phyloP scores from a whole-genome alignment of 148 eudicot species.

The Chenopodium formosanum region DNA sequence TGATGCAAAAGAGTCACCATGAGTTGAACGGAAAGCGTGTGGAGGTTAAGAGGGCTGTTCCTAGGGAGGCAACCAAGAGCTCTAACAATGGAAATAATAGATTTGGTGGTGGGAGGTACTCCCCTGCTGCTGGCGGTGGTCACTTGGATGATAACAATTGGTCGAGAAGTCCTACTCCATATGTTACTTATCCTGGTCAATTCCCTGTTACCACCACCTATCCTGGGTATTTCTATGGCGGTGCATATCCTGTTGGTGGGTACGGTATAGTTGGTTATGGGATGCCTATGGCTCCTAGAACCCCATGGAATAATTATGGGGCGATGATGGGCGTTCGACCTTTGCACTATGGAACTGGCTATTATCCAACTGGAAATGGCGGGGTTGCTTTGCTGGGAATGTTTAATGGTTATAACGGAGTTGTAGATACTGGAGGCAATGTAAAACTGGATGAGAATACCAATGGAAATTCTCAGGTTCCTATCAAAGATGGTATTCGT shows the following conservation, averaged over 20 bases:
- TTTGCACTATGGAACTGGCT: constrained; percentile 41
- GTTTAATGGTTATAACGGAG: constrained; percentile 18
- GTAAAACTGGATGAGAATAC: background rate
- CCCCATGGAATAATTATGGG: constrained; percentile 40
- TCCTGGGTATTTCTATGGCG: constrained; percentile 58
- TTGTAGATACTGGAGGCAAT: constrained; percentile 15
- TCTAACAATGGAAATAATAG: constrained; percentile 32
- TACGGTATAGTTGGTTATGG: constrained; percentile 54
- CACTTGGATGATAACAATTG: constrained; percentile 31
- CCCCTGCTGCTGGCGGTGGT: constrained; percentile 24
- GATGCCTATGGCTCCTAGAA: constrained; percentile 38
- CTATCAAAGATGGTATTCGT: background rate
- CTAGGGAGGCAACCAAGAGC: constrained; percentile 45
- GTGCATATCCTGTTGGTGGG: constrained; percentile 40
- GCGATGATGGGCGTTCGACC: constrained; percentile 34
- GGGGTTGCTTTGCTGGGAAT: constrained; percentile 41
- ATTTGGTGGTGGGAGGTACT: constrained; percentile 30
- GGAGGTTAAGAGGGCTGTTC: constrained; percentile 80
- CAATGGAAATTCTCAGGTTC: constrained; percentile 20
- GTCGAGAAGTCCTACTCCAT: constrained; percentile 32
- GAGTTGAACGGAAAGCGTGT: constrained; percentile 75
- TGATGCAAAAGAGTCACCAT: constrained; percentile 54
- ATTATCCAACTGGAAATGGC: constrained; percentile 47
- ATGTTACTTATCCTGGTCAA: constrained; percentile 37
- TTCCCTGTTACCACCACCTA: constrained; percentile 34